A percentile compares a stretch with the other conserved stretches of the same genome.
phyloP scores from a whole-genome alignment of 2,329 filamentous ascomycete species.

The Alternaria rosae region DNA sequence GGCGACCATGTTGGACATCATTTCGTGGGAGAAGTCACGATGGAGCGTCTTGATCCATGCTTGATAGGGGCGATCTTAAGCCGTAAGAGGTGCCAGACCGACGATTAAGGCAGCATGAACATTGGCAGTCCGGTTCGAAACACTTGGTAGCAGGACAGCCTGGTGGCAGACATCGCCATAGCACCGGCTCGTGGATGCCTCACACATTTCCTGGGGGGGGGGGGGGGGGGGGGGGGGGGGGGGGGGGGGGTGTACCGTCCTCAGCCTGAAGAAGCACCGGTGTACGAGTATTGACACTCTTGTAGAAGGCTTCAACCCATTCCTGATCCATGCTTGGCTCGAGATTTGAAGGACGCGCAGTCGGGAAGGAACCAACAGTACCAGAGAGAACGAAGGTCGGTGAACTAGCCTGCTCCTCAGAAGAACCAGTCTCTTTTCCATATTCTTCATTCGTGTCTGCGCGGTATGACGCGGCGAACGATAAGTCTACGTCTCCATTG shows the following conservation, averaged over 20 bases:
- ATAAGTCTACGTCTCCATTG: not conserved
- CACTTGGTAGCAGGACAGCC: slow-evolving; percentile 1
- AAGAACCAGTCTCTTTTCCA: not conserved
- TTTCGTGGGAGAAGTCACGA: slow-evolving; percentile 4
- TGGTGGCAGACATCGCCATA: slow-evolving; percentile 6
- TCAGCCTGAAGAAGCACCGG: not conserved
- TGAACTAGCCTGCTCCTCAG: not conserved
- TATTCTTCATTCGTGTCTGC: not conserved
- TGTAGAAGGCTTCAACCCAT: not conserved
- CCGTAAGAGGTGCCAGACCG: slow-evolving; percentile 3
- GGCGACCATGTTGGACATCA: slow-evolving; percentile 23
- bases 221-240: too few species aligned
- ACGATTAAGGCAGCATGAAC: not conserved
- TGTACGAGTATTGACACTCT: not conserved
- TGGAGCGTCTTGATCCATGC: slow-evolving; percentile 8
- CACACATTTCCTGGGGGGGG: slow-evolving; percentile 2
- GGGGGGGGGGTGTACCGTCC: too few species aligned
- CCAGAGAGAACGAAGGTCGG: not conserved
- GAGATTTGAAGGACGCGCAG: too few species aligned
- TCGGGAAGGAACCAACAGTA: not conserved
- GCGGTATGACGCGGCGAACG: slow-evolving; percentile 1
- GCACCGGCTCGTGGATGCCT: slow-evolving; percentile 2
- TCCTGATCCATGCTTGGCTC: not conserved
- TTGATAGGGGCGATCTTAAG: slow-evolving; percentile 5
- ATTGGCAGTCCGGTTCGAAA: not conserved